Conservation (phyloP, 1,284 basidiomycete species). For the Phylloporus sp. region DNA sequence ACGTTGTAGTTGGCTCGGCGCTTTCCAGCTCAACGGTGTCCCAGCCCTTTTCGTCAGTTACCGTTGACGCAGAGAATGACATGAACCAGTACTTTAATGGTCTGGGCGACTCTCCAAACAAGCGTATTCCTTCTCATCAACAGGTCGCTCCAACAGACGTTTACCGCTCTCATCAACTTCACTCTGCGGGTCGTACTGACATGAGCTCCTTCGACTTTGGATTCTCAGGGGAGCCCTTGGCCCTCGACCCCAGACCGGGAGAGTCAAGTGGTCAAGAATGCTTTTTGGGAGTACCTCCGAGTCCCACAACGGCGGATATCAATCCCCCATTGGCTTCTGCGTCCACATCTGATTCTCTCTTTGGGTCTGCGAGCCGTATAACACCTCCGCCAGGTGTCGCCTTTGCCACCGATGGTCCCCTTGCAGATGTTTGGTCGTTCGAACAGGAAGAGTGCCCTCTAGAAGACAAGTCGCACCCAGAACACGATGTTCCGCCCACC, state of each 20-base stretch:
- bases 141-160: slow-evolving; percentile 10
- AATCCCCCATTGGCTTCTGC: slow-evolving; percentile 2
- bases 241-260: slow-evolving; percentile 12
- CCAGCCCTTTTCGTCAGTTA: slow-evolving; percentile 8
- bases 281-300: slow-evolving; percentile 41
- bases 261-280: slow-evolving; percentile 18
- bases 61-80: slow-evolving; percentile 27
- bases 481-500: not conserved
- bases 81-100: slow-evolving; percentile 41
- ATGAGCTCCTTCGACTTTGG: slow-evolving; percentile 10
- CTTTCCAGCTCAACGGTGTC: slow-evolving; percentile 4
- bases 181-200: not conserved
- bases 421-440: slow-evolving; percentile 21
- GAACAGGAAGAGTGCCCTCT: slow-evolving; percentile 11
- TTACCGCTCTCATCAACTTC: slow-evolving; percentile 15
- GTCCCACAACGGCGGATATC: slow-evolving; percentile 22
- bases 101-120: slow-evolving; percentile 32
- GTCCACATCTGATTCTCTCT: slow-evolving; percentile 6
- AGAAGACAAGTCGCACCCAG: slow-evolving; percentile 1
- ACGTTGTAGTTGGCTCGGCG: not conserved
- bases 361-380: slow-evolving; percentile 7
- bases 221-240: slow-evolving; percentile 16
- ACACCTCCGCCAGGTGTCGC: slow-evolving; percentile 10
- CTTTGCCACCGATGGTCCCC: slow-evolving; percentile 7
- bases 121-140: slow-evolving; percentile 10